Conservation (phyloP, 1,139 yeast species). For the Pneumocystis carinii region DNA sequence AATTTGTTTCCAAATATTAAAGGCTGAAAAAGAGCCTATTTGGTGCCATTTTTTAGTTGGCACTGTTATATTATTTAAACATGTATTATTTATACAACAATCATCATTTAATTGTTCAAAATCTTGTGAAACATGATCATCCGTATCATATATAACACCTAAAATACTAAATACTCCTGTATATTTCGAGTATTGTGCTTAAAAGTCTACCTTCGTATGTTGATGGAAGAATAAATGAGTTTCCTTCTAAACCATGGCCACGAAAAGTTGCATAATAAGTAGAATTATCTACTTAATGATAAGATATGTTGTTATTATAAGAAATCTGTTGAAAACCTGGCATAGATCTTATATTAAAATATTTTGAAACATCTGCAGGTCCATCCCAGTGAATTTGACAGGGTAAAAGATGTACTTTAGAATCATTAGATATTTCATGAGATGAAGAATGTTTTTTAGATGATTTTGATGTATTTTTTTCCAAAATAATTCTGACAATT, state of each 20-base stretch:
- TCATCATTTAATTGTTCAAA: no score
- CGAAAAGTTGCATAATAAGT: neutral
- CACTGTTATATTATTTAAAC: neutral
- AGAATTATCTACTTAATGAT: neutral
- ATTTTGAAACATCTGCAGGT: neutral
- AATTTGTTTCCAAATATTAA: neutral
- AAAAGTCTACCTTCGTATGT: neutral
- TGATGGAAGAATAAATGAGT: neutral
- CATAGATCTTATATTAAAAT: neutral
- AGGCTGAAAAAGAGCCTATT: neutral
- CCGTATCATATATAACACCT: neutral
- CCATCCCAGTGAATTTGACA: constrained; percentile 1
- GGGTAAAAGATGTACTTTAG: neutral
- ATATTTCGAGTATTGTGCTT: neutral
- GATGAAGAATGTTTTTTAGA: neutral
- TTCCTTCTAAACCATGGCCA: neutral
- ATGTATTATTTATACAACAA: neutral
- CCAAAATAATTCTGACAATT: neutral
- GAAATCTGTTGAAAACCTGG: neutral
- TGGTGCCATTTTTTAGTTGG: neutral
- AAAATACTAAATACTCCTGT: neutral
- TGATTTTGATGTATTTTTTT: neutral
- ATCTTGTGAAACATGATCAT: neutral
- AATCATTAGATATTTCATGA: neutral
- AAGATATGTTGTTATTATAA: neutral